These are phyloP conservation scores for Pseudonitzschia delicatissima DNA, from an alignment of 108 stramenopile genomes.

Conservation along the genomic window DNA sequence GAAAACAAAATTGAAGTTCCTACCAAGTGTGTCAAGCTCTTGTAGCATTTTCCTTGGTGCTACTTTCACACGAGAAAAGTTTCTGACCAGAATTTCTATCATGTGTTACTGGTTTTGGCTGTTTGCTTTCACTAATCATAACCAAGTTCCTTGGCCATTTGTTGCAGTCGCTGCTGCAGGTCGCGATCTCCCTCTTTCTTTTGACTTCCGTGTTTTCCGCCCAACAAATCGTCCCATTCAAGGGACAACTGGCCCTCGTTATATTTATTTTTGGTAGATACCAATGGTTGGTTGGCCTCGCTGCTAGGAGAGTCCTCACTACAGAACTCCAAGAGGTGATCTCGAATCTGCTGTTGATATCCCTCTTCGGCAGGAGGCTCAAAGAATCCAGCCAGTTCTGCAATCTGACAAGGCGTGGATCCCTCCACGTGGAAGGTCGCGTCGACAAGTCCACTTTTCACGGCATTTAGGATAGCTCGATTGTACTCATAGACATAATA, in stretches of 20 bases:
- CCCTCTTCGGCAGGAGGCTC: constrained; percentile 21
- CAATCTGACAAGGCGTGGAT: constrained; percentile 40
- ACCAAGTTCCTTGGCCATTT: neutral
- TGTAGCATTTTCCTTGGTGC: no score
- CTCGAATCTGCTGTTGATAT: constrained; percentile 16
- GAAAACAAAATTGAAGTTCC: no score
- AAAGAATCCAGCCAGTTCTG: constrained; percentile 45
- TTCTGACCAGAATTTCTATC: no score
- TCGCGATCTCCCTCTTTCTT: constrained; percentile 29
- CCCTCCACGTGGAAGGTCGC: constrained; percentile 39
- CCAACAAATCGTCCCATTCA: constrained; percentile 48
- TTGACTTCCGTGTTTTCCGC: constrained; percentile 45
- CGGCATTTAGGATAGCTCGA: constrained; percentile 35
- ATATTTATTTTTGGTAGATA: constrained; percentile 23
- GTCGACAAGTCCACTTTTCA: constrained; percentile 26
- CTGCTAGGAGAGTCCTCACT: neutral
- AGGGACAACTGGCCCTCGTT: constrained; percentile 29
- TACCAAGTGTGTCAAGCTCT: no score
- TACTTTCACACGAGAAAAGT: no score
- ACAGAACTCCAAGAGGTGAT: neutral
- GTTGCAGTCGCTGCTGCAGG: neutral
- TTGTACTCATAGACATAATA: constrained; percentile 42
- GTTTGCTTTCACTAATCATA: neutral
- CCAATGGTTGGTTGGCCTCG: constrained; percentile 15
- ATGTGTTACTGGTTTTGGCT: no score